Base-by-base conservation (phyloP, 2,329 filamentous ascomycete species). In the Trichoderma pleuroti region DNA sequence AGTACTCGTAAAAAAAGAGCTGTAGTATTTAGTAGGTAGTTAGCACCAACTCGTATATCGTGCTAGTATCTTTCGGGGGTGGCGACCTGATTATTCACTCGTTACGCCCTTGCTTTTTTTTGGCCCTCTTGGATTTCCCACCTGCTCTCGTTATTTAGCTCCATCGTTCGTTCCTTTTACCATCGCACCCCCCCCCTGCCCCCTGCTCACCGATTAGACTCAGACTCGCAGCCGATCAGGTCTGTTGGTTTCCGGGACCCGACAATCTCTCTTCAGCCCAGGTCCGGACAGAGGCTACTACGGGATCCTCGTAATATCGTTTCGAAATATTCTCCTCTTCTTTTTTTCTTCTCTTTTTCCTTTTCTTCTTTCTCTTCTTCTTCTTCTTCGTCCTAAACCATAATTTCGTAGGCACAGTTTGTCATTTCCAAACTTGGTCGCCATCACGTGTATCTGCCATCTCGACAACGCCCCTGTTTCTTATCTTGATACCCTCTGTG, bases 161-260 rank as follows among this genome's bases (percentile, higher is more conserved):
- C 64, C 64, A n/a, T 46, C n/a, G 64, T 59, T 67, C 64, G 24
- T 59, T 28, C 5, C 54, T 67, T 52, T 28, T 34, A 18, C 39
- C 39, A 60, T 68, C 57, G 32, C 67, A 69, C 67, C 39, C 67
- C 42, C 67, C 56, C 67, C n/a, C n/a, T n/a, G n/a, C n/a, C n/a
- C 67, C 67, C 67, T 63, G 28, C 42, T 69, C 67, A 46, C 67
- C 67, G 59, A 69, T 69, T 69, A 69, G 67, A 69, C 67, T 69
- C 67, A 69, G 59, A 69, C 67, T 54, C 46, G 67, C 67, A 69
- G 67, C 57, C 67, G 67, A 69, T 69, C 67, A 69, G 32, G 67
- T 63, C 49, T 52, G 57, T 69, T 63, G 57, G 57, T 56, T 69
- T 69, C 59, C 59, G 67, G 59, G 67, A 39, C 67, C 59, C 67